Evolutionary conservation across 2,329 filamentous ascomycete genomes (phyloP).

Genomic region (Fusarium ambrosium): DNA sequence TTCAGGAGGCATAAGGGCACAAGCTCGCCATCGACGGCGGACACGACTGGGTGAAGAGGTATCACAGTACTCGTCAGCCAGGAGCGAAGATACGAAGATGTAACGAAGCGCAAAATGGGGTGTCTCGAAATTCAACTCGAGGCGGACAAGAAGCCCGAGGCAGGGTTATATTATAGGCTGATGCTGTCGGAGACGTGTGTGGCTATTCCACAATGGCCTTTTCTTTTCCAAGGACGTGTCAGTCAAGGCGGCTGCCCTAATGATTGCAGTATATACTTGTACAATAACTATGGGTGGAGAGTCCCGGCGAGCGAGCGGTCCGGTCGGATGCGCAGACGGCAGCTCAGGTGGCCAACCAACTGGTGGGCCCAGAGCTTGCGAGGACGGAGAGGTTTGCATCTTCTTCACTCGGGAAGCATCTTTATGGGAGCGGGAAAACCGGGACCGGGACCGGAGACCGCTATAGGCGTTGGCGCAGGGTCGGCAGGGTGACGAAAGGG

Average conservation of each 20-base stretch:
- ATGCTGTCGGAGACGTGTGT: constrained; percentile 18
- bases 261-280: constrained; percentile 46
- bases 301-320: neutral
- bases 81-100: constrained; percentile 7
- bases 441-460: constrained; percentile 33
- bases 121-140: neutral
- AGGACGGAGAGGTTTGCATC: constrained; percentile 14
- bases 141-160: constrained; percentile 1
- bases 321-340: neutral
- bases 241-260: constrained; percentile 21
- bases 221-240: constrained; percentile 21
- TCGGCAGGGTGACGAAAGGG: constrained; percentile 40
- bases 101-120: constrained; percentile 6
- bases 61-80: constrained; percentile 32
- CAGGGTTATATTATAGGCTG: constrained; percentile 1
- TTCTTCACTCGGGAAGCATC: constrained; percentile 33
- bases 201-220: constrained; percentile 18
- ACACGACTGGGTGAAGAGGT: constrained; percentile 50
- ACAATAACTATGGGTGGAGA: constrained; percentile 39
- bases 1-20: constrained; percentile 67
- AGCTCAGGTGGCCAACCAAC: neutral
- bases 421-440: constrained; percentile 27
- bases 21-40: constrained; percentile 51
- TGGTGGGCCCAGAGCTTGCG: constrained; percentile 6
- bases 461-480: constrained; percentile 46